Evolutionary conservation across 2,329 filamentous ascomycete genomes (phyloP), one percentile per base, ranked within the genome.

Genomic region (Daldinia sp.): DNA sequence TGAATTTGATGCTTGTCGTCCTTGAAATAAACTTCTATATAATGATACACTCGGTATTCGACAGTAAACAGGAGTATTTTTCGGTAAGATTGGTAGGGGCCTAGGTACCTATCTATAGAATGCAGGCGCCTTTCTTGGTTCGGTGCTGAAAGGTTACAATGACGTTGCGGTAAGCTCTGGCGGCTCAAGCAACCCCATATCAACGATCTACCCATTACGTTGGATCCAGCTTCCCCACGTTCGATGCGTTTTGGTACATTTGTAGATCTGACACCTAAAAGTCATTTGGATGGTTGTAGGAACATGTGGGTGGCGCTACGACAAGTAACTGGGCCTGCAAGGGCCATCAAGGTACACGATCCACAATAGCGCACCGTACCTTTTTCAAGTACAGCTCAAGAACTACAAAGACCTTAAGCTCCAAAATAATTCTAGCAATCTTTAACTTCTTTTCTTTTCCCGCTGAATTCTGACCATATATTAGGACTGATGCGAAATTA

Each of bases 291-390:
- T 54, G 18, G 35, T 39, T 23, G n/a, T 30, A 51, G 15, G 35
- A 39, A 15, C 35, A 6, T 1, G 18, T 20, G 41, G 15, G 15
- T 33, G 23, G 23, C 15, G 12, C 2, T 48, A 48, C 18, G 15
- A 26, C 42, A 44, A 10, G 18, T 12, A 13, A 20, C 5, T 10
- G 6, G 13, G n/a, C 20, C n/a, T 57, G 39, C 39, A 57, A 28
- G 39, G 37, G 30, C 56, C 56, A 55, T 65, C 62, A 60, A 65
- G 48, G 62, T 65, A 41, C 51, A 30, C 60, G 46, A 54, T 54
- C 30, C 33, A 54, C 35, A 13, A 39, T 15, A 39, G n/a, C 33
- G 3, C 13, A 6, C 18, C 35, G 10, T 26, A 9, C 30, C 23
- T 23, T n/a, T 30, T 37, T 20, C 10, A 18, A 26, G 10, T 12